Conservation (phyloP, 176 grass and related monocot species). For the Oryza meridionalis region DNA sequence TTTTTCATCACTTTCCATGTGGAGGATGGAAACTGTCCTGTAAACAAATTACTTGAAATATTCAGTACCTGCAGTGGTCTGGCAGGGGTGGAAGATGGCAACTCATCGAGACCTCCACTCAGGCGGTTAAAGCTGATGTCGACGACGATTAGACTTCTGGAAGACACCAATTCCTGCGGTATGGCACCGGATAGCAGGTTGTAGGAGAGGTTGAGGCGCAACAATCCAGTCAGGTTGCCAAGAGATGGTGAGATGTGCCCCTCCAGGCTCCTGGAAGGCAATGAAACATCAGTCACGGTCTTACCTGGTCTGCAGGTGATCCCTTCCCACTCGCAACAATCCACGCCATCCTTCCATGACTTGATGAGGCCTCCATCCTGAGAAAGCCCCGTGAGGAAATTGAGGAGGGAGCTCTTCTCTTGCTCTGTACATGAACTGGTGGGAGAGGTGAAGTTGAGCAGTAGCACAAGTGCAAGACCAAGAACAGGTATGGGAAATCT, state of each 20-base stretch:
- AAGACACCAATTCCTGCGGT: constrained; percentile 6
- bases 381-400: constrained; percentile 23
- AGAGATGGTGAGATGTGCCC: constrained; percentile 27
- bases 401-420: constrained; percentile 40
- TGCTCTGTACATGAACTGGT: constrained; percentile 27
- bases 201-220: constrained; percentile 33
- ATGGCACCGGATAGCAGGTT: constrained; percentile 28
- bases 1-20: no score
- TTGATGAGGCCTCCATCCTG: neutral
- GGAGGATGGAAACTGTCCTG: constrained; percentile 28
- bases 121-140: constrained; percentile 61
- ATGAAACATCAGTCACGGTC: neutral
- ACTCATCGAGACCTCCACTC: neutral
- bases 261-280: constrained; percentile 3
- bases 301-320: constrained; percentile 29
- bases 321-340: constrained; percentile 52
- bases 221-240: constrained; percentile 2
- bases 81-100: neutral
- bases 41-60: constrained; percentile 54
- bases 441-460: constrained; percentile 17
- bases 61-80: constrained; percentile 46
- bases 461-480: constrained; percentile 14
- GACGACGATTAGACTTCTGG: constrained; percentile 30
- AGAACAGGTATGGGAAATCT: neutral
- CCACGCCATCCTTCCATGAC: neutral